Evolutionary conservation across 2,329 filamentous ascomycete species (phyloP), one percentile per base, ranked within the genome.

Genomic region (Neofusicoccum cordaticola): DNA sequence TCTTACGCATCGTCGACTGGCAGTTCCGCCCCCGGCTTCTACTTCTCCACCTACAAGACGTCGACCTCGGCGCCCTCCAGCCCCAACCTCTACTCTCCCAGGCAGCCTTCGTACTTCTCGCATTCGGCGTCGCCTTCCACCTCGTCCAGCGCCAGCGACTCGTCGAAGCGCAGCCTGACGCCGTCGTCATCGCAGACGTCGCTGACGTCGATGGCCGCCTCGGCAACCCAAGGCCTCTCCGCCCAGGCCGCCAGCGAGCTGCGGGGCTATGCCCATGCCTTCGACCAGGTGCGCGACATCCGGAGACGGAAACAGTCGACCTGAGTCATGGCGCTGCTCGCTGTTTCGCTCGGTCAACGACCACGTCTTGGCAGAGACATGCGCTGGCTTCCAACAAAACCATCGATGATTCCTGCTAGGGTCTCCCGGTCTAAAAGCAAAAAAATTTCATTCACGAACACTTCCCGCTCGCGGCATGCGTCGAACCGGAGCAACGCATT

Each of bases 201-300:
- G 73, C 85, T 97, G 62, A 91, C 88, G 74, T 96, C 92, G 34
- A 86, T 93, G 72, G 85, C 86, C 69, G 91, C 88, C 77, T 81
- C 61, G 78, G 84, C 31, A 86, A 69, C 65, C 50, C 77, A 77
- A 22, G 82, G 83, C 70, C 82, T 96, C 68, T 93, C 92, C 3
- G 88, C 91, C 68, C 90, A 90, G 77, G 89, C 91, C 34, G 88
- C 87, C 71, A 88, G 86, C 77, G 92, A 96, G 76, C 85, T 97
- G 41, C 88, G 89, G 74, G 89, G 90, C 69, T 97, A 97, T 78
- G 91, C 91, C 69, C 91, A 90, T 74, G 92, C 90, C 2, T 97
- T 97, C 75, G 93, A 97, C 78, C 90, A 93, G 69, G 88, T 90
- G 65, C 85, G 91, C 78, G 87, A 80, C 84, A 71, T 76, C 63